Percentiles rank a stretch among this genome's conserved stretches.
Conservation (phyloP, 371 early-diverging fungal species). For the Lichtheimia corymbifera region DNA sequence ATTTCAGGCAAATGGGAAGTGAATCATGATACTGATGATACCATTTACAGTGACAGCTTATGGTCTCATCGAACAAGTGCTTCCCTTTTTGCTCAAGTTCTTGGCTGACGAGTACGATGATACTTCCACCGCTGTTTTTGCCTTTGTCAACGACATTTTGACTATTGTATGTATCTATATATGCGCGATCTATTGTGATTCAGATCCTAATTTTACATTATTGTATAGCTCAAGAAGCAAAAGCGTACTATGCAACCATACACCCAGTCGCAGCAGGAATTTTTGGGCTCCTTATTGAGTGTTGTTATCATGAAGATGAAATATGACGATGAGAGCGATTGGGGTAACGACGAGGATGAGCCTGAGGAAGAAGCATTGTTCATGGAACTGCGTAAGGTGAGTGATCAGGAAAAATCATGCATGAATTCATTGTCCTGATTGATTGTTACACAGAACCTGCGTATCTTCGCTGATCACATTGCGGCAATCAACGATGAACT, state of each 20-base stretch:
- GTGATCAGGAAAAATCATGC: not conserved
- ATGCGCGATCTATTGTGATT: not conserved
- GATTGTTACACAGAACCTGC: slow-evolving; percentile 57
- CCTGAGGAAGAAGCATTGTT: slow-evolving; percentile 81
- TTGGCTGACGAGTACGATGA: slow-evolving; percentile 84
- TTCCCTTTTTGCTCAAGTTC: slow-evolving; percentile 72
- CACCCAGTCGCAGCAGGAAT: slow-evolving; percentile 66
- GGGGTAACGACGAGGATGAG: slow-evolving; percentile 76
- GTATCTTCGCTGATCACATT: slow-evolving; percentile 73
- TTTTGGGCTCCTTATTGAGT: slow-evolving; percentile 70
- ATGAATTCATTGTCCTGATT: not conserved
- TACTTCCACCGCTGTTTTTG: slow-evolving; percentile 74
- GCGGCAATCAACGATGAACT: slow-evolving; percentile 65
- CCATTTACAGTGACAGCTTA: slow-evolving; percentile 30
- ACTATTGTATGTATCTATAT: slow-evolving; percentile 49
- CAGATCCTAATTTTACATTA: not conserved
- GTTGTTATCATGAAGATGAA: slow-evolving; percentile 85
- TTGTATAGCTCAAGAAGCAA: slow-evolving; percentile 60
- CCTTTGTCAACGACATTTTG: slow-evolving; percentile 70
- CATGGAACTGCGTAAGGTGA: slow-evolving; percentile 75
- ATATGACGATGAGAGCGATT: slow-evolving; percentile 83
- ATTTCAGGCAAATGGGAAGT: not conserved
- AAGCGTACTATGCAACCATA: slow-evolving; percentile 66
- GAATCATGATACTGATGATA: not conserved
- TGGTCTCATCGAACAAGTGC: slow-evolving; percentile 59